phyloP scores from a whole-genome alignment of 176 grass and related monocot genomes.

The Saccharum spontaneum region DNA sequence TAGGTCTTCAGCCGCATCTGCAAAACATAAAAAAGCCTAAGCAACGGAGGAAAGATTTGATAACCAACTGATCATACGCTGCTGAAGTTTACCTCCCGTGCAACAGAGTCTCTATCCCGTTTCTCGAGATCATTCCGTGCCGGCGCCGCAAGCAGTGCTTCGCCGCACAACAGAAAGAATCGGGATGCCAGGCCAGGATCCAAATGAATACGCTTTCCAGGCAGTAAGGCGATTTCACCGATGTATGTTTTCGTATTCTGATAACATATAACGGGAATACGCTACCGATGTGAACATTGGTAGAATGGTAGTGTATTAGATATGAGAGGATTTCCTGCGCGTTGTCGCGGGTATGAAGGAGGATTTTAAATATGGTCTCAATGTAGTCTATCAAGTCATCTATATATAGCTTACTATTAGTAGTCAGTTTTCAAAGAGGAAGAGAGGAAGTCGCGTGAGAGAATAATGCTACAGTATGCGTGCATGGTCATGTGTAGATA shows the following conservation, averaged over 20 bases:
- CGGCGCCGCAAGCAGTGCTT: not conserved
- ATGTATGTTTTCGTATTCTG: not conserved
- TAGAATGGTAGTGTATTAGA: not conserved
- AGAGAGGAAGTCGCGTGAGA: too few relatives aligned
- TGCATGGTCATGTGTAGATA: too few relatives aligned
- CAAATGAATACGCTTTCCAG: not conserved
- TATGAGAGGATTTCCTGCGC: too few relatives aligned
- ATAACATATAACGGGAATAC: accelerated
- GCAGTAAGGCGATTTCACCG: accelerated
- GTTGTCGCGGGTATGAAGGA: too few relatives aligned
- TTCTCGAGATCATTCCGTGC: not conserved
- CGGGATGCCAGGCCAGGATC: not conserved
- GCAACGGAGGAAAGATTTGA: not conserved
- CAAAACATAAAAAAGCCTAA: not conserved
- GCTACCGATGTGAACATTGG: not conserved
- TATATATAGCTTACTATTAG: too few relatives aligned
- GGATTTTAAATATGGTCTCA: too few relatives aligned
- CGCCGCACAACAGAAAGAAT: not conserved
- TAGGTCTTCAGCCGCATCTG: not conserved
- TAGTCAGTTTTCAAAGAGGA: too few relatives aligned
- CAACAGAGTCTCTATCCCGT: not conserved
- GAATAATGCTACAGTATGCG: too few relatives aligned
- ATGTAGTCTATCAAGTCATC: too few relatives aligned
- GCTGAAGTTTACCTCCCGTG: not conserved
- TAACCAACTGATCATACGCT: not conserved